Evolutionary conservation across 2,329 filamentous ascomycete genomes (phyloP), one percentile per base, ranked within the genome.

Genomic region (Calonectria pseudoturangicola): DNA sequence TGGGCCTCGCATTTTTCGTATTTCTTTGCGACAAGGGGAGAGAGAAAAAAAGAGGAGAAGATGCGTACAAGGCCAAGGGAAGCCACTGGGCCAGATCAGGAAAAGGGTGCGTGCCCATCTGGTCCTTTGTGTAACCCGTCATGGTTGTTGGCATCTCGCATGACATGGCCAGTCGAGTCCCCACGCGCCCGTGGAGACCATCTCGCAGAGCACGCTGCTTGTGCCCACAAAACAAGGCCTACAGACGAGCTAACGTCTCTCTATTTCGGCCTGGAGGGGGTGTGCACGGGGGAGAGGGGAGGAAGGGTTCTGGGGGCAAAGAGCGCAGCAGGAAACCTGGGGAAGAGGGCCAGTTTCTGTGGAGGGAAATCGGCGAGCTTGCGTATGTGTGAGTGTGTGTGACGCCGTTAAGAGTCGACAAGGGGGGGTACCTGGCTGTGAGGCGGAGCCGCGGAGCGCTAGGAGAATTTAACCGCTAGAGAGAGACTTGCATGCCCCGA

Each of bases 381-480:
- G 54, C 65, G 69, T 75, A 68, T 70, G 71, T 70, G 72, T 36
- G 63, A 68, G 73, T 75, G 77, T 75, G 76, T 79, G 77, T 79
- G 75, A 79, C 71, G 74, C 76, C 68, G 77, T 77, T 77, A 62
- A 54, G 64, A 33, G 71, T 71, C 66, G 69, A 75, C 77, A 79
- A 79, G 77, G 77, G 77, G 77, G 73, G 70, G 71, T 48, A 54
- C 73, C 77, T 65, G 72, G 70, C 63, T 64, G 10, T 47, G 54
- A 41, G 45, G 72, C 62, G 66, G 66, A 69, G 60, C 62, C 66
- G 70, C 66, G 66, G 63, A 66, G 71, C 77, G 77, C 77, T 79
- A 79, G 77, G 77, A 79, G 77, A 79, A 76, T 79, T 79, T 79
- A 79, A 73, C 77, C 77, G 77, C 77, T 74, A 39, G 54, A 67